phyloP scores from a whole-genome alignment of 257 asterid species.

The Plectranthus barbatus region DNA sequence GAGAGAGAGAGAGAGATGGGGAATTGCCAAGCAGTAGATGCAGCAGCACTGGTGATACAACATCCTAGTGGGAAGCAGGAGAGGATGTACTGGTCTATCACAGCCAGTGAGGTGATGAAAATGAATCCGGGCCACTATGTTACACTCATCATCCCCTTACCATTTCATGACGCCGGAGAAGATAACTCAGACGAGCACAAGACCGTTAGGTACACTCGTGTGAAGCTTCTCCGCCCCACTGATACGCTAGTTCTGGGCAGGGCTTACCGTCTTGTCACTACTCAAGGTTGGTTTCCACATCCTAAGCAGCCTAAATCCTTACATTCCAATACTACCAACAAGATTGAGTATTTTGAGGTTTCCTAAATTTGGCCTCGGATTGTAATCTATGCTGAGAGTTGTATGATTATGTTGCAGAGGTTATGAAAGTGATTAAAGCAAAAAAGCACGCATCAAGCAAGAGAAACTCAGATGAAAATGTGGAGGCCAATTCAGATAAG shows the following conservation, averaged over 20 bases:
- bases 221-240: slow-evolving; percentile 55
- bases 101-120: slow-evolving; percentile 57
- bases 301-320: neutral
- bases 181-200: slow-evolving; percentile 24
- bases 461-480: slow-evolving; percentile 31
- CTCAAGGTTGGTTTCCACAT: slow-evolving; percentile 40
- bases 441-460: slow-evolving; percentile 63
- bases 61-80: slow-evolving; percentile 57
- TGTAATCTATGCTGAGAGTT: too few species aligned
- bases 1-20: slow-evolving; percentile 42
- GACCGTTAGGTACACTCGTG: slow-evolving; percentile 42
- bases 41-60: slow-evolving; percentile 58
- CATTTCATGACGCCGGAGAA: slow-evolving; percentile 11
- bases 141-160: slow-evolving; percentile 45
- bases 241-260: slow-evolving; percentile 54
- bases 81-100: slow-evolving; percentile 44
- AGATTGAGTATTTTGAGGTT: too few species aligned
- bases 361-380: neutral
- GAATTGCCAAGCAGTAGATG: slow-evolving; percentile 64
- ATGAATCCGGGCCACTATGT: slow-evolving; percentile 62
- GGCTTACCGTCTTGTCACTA: slow-evolving; percentile 56
- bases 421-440: slow-evolving; percentile 76
- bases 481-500: slow-evolving; percentile 27
- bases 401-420: slow-evolving; percentile 40
- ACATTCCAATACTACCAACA: neutral